Conservation (phyloP, 1,284 basidiomycete species). For the Pascua sp. region DNA sequence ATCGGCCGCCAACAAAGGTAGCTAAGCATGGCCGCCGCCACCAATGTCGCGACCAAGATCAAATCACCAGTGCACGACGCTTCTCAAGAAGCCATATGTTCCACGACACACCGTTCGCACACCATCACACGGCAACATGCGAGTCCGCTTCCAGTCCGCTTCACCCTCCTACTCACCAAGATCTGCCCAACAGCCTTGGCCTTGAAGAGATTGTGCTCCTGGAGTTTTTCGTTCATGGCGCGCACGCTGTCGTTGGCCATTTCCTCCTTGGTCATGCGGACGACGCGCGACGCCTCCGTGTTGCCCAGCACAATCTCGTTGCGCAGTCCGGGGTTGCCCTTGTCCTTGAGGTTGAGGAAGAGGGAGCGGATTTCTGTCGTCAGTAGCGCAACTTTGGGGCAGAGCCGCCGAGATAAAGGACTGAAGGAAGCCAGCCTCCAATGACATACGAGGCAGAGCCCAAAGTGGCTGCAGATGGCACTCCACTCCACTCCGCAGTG, state of each 20-base stretch:
- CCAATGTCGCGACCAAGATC: too few species aligned
- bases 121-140: too few species aligned
- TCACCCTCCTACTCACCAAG: slow-evolving; percentile 47
- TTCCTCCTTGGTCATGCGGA: slow-evolving; percentile 83
- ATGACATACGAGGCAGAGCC: too few species aligned
- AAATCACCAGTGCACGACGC: too few species aligned
- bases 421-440: too few species aligned
- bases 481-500: not conserved
- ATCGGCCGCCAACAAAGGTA: too few species aligned
- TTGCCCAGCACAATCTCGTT: slow-evolving; percentile 80
- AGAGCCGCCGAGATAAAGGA: too few species aligned
- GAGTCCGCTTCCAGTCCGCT: too few species aligned
- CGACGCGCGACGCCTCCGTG: slow-evolving; percentile 65
- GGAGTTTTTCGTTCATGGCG: slow-evolving; percentile 74
- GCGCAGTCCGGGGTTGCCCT: slow-evolving; percentile 82
- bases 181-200: slow-evolving; percentile 84
- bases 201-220: slow-evolving; percentile 84
- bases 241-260: slow-evolving; percentile 93
- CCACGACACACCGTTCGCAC: too few species aligned
- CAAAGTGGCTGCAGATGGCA: too few species aligned
- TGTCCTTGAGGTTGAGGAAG: slow-evolving; percentile 91
- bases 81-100: too few species aligned
- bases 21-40: too few species aligned
- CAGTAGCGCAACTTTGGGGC: not conserved
- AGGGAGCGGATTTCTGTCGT: slow-evolving; percentile 77